Evolutionary conservation across 108 stramenopile species (phyloP), one percentile per base, ranked within the genome.

Genomic region (Cyclotella distinguenda): DNA sequence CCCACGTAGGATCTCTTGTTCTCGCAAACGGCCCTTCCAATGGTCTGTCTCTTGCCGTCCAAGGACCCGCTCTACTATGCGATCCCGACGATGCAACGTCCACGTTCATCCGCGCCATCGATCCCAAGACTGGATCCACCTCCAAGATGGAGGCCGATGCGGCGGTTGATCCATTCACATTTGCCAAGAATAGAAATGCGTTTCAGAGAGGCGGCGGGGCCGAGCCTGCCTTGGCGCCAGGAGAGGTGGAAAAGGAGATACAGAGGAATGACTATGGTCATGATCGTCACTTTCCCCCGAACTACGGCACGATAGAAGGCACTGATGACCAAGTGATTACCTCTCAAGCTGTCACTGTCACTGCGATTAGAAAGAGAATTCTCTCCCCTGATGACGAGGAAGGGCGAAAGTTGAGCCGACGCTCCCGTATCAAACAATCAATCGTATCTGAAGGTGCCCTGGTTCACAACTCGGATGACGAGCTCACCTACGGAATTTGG

Each of bases 401-500:
- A n/a, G n/a, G n/a, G n/a, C n/a, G 62, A 79, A 48, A 59, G 70
- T 18, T 67, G 13, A 70, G 60, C 36, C 70, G 81, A 42, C 64
- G 79, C 31, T 21, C 54, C 33, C 56, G 67, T 46, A 26, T 46
- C 22, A 61, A 72, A 42, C 69, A 79, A 33, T 27, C 67, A 35
- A 51, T 63, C 8, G 49, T 38, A 25, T 48, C 73, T 39, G 78
- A 84, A 52, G 84, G 87, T 13, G 58, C 82, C 5, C 76, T 93
- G n/a, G 84, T 93, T 6, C 78, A 86, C 35, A 73, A 72, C 11
- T 67, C 76, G 9, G 88, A 93, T 53, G 91, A 93, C 56, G 91
- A 89, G 47, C 64, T 81, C n/a, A 71, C 76, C 31, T 86, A 82
- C 56, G 91, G 91, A 10, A 82, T 93, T 13, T 93, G 91, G 91